phyloP scores from a whole-genome alignment of 192 early-diverging fungal genomes.

The Gigaspora rosea region DNA sequence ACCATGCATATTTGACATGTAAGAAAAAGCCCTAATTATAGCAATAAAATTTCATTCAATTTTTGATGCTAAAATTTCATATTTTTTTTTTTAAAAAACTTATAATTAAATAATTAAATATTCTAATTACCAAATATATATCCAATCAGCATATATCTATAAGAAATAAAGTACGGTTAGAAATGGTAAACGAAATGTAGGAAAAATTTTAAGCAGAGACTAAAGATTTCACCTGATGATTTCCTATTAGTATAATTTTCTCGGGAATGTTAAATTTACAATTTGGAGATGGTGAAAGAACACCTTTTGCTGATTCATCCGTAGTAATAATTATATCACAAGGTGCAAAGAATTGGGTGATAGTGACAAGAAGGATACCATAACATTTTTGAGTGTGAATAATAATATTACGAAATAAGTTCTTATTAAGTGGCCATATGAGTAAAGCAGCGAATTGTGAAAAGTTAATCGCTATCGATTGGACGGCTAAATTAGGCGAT shows the following conservation, averaged over 20 bases:
- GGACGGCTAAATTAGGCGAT: background rate
- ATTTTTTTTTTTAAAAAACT: background rate
- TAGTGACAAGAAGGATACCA: slow-evolving; percentile 48
- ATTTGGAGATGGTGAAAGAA: slow-evolving; percentile 30
- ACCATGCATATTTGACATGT: slow-evolving; percentile 72
- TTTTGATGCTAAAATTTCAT: background rate
- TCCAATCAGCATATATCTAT: slow-evolving; percentile 68
- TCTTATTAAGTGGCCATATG: slow-evolving; percentile 32
- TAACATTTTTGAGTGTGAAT: slow-evolving; percentile 43
- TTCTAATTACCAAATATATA: slow-evolving; percentile 58
- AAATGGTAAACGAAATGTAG: background rate
- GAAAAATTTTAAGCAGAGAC: background rate
- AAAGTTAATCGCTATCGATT: slow-evolving; percentile 27
- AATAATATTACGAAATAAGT: slow-evolving; percentile 41
- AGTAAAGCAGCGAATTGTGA: slow-evolving; percentile 36
- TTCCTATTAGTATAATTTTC: slow-evolving; percentile 51
- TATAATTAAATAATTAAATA: background rate
- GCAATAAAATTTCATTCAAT: background rate
- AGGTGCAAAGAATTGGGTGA: slow-evolving; percentile 56
- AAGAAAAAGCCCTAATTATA: slow-evolving; percentile 50
- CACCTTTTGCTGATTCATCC: slow-evolving; percentile 43
- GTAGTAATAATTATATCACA: slow-evolving; percentile 48
- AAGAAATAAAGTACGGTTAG: background rate
- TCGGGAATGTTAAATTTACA: slow-evolving; percentile 49
- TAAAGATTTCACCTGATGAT: slow-evolving; percentile 55